Base-by-base conservation (phyloP, 2,329 filamentous ascomycete species). In the Waltergamsia citrina region DNA sequence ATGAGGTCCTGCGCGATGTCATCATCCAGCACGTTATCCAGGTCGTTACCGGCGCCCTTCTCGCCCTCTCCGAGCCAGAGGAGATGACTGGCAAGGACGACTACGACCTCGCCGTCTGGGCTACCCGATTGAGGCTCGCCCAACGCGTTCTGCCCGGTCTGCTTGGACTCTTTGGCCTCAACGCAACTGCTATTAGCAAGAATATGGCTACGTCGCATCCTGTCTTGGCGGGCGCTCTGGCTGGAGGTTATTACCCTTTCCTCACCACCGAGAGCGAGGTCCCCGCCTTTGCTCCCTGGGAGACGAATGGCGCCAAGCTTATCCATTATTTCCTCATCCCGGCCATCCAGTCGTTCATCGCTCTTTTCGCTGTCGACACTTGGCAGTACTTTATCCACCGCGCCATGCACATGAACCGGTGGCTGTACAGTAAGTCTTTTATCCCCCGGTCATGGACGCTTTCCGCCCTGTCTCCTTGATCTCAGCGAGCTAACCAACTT, bases 341-440 rank as follows among this genome's bases (percentile, higher is more conserved):
- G 1, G 70, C 65, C 4, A 36, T 90, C 32, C 90, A 96, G 56
- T 84, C 94, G 52, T 62, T 74, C 38, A 50, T 84, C 32, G 92
- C 80, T 17, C 72, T 90, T 39, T 62, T 75, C 43, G 67, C 93
- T 43, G 74, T 96, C 46, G 92, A 98, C 60, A 92, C 87, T 29
- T 98, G 92, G 92, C 90, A 98, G 56, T 98, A 98, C 63, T 94
- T 95, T 62, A 71, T 90, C 49, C 92, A 98, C 60, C 85, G 92
- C 25, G 74, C 82, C 38, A 98, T 98, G 92, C 92, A 98, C 62
- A 71, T 92, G 66, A 95, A 96, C 65, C 88, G 85, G 59, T 96
- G 85, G 84, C 72, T 98, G 47, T 96, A 96, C 68, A 82, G 85
- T 92, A 69, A 60, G 83, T 73, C 29, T 21, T 15, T 18, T 35